A percentile compares a stretch with the other conserved stretches of the same genome.
Evolutionary conservation across 768 basidiomycete genomes (phyloP).

Genomic region (Punctularia strigosozonata): DNA sequence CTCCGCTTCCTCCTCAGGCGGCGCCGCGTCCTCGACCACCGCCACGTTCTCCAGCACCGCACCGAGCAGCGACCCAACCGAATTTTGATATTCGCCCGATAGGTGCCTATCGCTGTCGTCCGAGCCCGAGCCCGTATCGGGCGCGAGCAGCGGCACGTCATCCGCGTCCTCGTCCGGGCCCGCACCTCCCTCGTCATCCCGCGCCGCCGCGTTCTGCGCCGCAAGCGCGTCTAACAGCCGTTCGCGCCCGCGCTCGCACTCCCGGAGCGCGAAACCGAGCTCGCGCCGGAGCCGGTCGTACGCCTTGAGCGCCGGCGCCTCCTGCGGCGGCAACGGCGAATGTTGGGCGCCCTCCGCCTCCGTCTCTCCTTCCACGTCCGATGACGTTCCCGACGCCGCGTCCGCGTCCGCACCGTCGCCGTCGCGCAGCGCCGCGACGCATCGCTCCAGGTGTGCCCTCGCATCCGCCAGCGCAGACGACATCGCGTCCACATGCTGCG

Average conservation of each 20-base stretch:
- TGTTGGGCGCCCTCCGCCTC: too few relatives aligned
- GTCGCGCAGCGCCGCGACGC: conserved; percentile 35
- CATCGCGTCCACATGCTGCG: conserved; percentile 62
- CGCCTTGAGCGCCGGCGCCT: conserved; percentile 41
- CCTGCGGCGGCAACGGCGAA: too few relatives aligned
- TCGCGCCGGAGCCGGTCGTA: conserved; percentile 70
- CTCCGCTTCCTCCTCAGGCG: too few relatives aligned
- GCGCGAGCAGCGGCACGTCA: conserved; percentile 34
- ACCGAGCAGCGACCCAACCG: conserved; percentile 6
- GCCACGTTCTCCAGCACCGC: conserved; percentile 10
- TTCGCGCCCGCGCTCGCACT: conserved; percentile 72
- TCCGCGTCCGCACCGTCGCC: neutral
- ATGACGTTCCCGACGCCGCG: neutral
- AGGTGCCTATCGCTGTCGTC: conserved; percentile 41
- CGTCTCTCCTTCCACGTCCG: neutral
- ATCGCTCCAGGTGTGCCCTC: conserved; percentile 49
- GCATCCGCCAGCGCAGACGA: conserved; percentile 61
- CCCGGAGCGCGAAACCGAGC: conserved; percentile 65
- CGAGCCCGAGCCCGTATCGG: conserved; percentile 32
- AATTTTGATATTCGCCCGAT: conserved; percentile 18
- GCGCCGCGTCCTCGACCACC: conserved; percentile 20
- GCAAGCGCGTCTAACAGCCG: conserved; percentile 45
- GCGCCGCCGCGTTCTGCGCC: conserved; percentile 17
- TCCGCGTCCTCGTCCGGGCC: conserved; percentile 32
- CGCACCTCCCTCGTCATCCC: conserved; percentile 19